A percentile compares a stretch with the other conserved stretches of the same genome.
Conservation (phyloP, 768 basidiomycete species). For the Russula dissimulans region DNA sequence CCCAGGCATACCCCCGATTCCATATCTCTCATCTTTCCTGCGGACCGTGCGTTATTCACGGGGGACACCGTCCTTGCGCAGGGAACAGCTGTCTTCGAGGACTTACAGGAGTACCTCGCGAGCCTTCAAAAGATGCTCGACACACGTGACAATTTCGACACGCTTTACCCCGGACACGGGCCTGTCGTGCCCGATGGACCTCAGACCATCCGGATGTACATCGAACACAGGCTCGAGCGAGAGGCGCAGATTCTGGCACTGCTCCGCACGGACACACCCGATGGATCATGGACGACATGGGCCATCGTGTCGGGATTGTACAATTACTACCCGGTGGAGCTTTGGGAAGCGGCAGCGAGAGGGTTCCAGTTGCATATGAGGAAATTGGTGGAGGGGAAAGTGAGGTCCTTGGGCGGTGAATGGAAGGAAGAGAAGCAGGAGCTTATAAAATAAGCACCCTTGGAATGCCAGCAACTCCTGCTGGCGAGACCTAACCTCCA, state of each 20-base stretch:
- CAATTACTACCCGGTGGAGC: slow-evolving; percentile 56
- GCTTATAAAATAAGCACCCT: slow-evolving; percentile 11
- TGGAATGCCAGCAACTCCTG: background rate
- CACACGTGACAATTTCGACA: slow-evolving; percentile 28
- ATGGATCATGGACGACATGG: slow-evolving; percentile 49
- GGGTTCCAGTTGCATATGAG: slow-evolving; percentile 61
- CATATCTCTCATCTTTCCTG: slow-evolving; percentile 58
- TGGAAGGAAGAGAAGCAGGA: slow-evolving; percentile 44
- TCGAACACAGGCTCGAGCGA: slow-evolving; percentile 69
- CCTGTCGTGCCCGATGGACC: slow-evolving; percentile 60
- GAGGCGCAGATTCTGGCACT: slow-evolving; percentile 67
- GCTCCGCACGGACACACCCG: slow-evolving; percentile 32
- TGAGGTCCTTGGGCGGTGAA: slow-evolving; percentile 43
- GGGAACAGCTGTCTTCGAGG: slow-evolving; percentile 83
- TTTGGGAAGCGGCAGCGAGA: slow-evolving; percentile 67
- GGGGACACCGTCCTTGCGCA: slow-evolving; percentile 88
- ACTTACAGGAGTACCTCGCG: slow-evolving; percentile 59
- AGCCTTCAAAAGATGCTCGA: slow-evolving; percentile 51
- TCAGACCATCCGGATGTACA: slow-evolving; percentile 58
- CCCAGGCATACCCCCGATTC: slow-evolving; percentile 92
- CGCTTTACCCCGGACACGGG: slow-evolving; percentile 87
- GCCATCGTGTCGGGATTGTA: slow-evolving; percentile 60
- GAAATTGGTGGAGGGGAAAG: slow-evolving; percentile 65
- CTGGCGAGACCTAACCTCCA: background rate
- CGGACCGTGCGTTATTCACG: slow-evolving; percentile 74